These are phyloP conservation scores for Mangifera indica DNA, from an alignment of 345 rosid species.

Conservation along the genomic window DNA sequence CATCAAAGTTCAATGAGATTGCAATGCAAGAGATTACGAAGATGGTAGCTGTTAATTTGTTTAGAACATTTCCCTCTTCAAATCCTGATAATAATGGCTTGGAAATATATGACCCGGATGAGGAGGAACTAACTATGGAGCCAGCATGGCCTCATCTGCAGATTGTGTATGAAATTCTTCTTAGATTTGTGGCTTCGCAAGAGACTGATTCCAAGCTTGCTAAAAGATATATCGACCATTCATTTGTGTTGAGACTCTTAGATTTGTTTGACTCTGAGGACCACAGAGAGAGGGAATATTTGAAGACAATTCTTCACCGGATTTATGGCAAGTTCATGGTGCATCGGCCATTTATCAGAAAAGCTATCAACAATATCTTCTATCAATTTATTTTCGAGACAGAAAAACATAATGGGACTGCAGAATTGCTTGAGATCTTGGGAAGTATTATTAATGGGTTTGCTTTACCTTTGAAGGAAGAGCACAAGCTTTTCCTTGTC, in stretches of 20 bases:
- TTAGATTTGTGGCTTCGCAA: constrained; percentile 56
- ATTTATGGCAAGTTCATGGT: constrained; percentile 74
- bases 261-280: constrained; percentile 72
- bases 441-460: constrained; percentile 83
- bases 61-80: constrained; percentile 47
- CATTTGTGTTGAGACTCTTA: constrained; percentile 56
- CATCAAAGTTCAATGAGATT: constrained; percentile 48
- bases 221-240: constrained; percentile 58
- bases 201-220: constrained; percentile 70
- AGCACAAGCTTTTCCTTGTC: constrained; percentile 73
- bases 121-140: constrained; percentile 57
- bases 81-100: constrained; percentile 41
- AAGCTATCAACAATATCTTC: constrained; percentile 68
- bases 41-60: constrained; percentile 51
- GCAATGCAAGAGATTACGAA: constrained; percentile 59
- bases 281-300: constrained; percentile 66
- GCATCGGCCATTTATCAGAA: constrained; percentile 62
- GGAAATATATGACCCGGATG: constrained; percentile 55
- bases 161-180: constrained; percentile 59
- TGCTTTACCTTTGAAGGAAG: constrained; percentile 84
- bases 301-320: constrained; percentile 61
- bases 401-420: constrained; percentile 65
- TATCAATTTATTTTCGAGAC: constrained; percentile 70
- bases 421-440: constrained; percentile 75
- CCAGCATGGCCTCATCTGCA: constrained; percentile 73